phyloP scores from a whole-genome alignment of 2,329 filamentous ascomycete species.

The Exophiala oligosperma region DNA sequence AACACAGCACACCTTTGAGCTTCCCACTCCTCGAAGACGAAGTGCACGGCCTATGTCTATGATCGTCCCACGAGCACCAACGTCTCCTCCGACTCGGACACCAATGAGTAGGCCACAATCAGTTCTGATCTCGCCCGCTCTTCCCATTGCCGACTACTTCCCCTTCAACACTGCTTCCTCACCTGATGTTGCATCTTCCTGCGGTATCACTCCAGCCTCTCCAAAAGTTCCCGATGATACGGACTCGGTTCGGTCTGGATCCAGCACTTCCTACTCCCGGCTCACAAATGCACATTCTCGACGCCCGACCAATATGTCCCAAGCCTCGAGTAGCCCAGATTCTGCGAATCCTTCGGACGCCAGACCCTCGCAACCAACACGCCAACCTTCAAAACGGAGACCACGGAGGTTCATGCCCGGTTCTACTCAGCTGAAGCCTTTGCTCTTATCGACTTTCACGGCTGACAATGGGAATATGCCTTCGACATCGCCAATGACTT shows the following conservation, averaged over 20 bases:
- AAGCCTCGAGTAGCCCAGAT: conserved; percentile 13
- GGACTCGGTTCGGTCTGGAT: conserved; percentile 29
- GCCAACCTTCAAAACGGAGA: conserved; percentile 30
- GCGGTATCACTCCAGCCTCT: conserved; percentile 1
- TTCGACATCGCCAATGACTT: conserved; percentile 20
- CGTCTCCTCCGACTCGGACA: conserved; percentile 28
- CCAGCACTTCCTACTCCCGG: conserved; percentile 26
- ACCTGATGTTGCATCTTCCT: conserved; percentile 7
- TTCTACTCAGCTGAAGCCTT: conserved; percentile 36
- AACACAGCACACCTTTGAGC: conserved; percentile 20
- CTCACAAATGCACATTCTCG: conserved; percentile 28
- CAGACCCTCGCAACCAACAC: conserved; percentile 7
- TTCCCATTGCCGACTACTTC: conserved; percentile 17
- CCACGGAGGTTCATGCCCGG: conserved; percentile 39
- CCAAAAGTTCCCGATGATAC: conserved; percentile 15
- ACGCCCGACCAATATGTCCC: conserved; percentile 17
- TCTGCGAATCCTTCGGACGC: neutral
- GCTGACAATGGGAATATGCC: conserved; percentile 23
- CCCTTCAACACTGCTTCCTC: conserved; percentile 14
- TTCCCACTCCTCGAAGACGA: conserved; percentile 25
- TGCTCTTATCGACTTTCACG: conserved; percentile 34
- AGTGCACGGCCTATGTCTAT: conserved; percentile 33
- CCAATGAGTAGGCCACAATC: conserved; percentile 25
- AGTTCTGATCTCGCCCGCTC: conserved; percentile 16
- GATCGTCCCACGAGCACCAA: conserved; percentile 31